Base-by-base conservation (phyloP, 371 early-diverging fungal genomes). In the Actinomortierella ambigua region DNA sequence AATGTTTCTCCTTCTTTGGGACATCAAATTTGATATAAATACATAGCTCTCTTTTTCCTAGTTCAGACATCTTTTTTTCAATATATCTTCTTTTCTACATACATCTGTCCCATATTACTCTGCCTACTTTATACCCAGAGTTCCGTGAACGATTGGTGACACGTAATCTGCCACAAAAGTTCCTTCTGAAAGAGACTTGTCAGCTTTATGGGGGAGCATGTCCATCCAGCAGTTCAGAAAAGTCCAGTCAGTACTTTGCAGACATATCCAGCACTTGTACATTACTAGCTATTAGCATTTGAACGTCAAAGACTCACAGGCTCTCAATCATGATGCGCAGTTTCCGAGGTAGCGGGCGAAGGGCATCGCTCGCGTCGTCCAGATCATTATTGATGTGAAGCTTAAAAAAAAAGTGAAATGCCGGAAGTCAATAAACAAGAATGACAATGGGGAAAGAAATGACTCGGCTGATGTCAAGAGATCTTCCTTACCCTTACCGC, bases 401-500 rank as follows among this genome's bases (percentile, higher is more conserved):
- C 44, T 44, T n/a, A n/a, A 44, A 53, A 34, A 17, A 53, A 39
- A 5, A n/a, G n/a, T n/a, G n/a, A n/a, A 53, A 53, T 26, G 53
- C 34, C 40, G 41, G 34, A 34, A 53, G 53, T 41, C 13, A 53
- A 11, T 28, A 13, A 49, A 39, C 50, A 57, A 57, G 50, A 50
- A 57, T 20, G 50, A 50, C 57, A 49, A 47, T 50, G 20, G 40
- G 50, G 50, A 23, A 57, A 39, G n/a, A n/a, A n/a, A n/a, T 15
- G 57, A 57, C 48, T 40, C 48, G 50, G 57, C 50, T 15, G 40
- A 57, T 40, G 50, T 50, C 50, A 39, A 57, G 50, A 57, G 57
- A 27, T 57, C 50, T 29, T 49, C n/a, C 57, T 50, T 51, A 52
- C 59, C 52, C 52, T 59, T 39, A 59, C 53, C 41, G 59, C 59